These are phyloP conservation scores for Soucietia sequanensis DNA, from an alignment of 805 yeast species.

Conservation along the genomic window DNA sequence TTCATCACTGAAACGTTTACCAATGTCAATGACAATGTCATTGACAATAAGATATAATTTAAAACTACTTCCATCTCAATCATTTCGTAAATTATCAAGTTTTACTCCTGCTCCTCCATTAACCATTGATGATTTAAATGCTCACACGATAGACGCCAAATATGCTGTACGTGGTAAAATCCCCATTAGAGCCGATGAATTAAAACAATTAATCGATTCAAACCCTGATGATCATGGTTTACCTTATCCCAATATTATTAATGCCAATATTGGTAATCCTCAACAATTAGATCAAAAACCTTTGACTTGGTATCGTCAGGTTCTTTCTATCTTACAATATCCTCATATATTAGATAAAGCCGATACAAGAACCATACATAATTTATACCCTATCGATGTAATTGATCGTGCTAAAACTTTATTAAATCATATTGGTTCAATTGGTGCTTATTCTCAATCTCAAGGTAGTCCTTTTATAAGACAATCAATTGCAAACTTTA, in stretches of 20 bases:
- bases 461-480: conserved; percentile 81
- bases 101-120: conserved; percentile 13
- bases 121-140: conserved; percentile 56
- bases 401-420: conserved; percentile 65
- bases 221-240: conserved; percentile 55
- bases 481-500: conserved; percentile 77
- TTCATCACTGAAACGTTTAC: too few species aligned
- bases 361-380: conserved; percentile 24
- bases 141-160: conserved; percentile 75
- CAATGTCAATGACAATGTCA: too few species aligned
- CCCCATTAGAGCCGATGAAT: conserved; percentile 90
- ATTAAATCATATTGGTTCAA: conserved; percentile 66
- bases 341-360: conserved; percentile 57
- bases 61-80: too few species aligned
- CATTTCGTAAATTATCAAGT: too few species aligned
- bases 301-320: conserved; percentile 92
- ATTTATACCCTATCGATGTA: conserved; percentile 63
- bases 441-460: conserved; percentile 94
- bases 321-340: conserved; percentile 79
- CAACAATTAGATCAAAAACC: conserved; percentile 96
- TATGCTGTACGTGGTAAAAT: conserved; percentile 95
- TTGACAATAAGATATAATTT: too few species aligned
- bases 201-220: conserved; percentile 52
- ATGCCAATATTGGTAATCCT: conserved; percentile 96
- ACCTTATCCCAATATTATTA: conserved; percentile 77